These are phyloP conservation scores for Lasiodiplodia citricola DNA, from an alignment of 2,329 filamentous ascomycete species.

Conservation along the genomic window DNA sequence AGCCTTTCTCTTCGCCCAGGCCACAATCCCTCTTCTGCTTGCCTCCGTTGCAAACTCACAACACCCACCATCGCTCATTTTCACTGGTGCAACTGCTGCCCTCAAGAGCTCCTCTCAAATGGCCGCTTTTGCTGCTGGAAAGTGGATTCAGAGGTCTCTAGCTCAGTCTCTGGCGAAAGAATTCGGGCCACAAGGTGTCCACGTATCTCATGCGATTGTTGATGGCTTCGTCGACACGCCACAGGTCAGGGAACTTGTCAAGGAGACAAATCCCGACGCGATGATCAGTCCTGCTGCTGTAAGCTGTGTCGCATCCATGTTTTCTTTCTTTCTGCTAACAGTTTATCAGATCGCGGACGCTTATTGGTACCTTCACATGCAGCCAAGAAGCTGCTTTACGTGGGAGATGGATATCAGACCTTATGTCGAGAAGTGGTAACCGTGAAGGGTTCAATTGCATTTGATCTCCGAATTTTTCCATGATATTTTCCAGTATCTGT, in stretches of 20 bases:
- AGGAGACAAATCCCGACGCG: constrained; percentile 61
- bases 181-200: constrained; percentile 82
- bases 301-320: constrained; percentile 43
- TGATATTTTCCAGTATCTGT: too few relatives aligned
- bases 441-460: too few relatives aligned
- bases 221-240: constrained; percentile 87
- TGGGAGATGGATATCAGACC: constrained; percentile 83
- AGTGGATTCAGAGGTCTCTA: constrained; percentile 78
- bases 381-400: constrained; percentile 78
- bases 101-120: constrained; percentile 73
- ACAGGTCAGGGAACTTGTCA: constrained; percentile 65
- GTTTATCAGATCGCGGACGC: constrained; percentile 75
- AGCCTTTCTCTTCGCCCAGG: constrained; percentile 77
- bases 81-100: constrained; percentile 85
- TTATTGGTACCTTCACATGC: constrained; percentile 84
- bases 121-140: constrained; percentile 75
- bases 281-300: constrained; percentile 79
- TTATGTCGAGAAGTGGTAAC: constrained; percentile 81
- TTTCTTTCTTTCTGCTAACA: not conserved
- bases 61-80: constrained; percentile 78
- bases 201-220: constrained; percentile 81
- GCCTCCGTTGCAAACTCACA: constrained; percentile 46
- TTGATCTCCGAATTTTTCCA: too few relatives aligned
- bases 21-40: constrained; percentile 72
- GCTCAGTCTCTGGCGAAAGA: constrained; percentile 79